Evolutionary conservation across 2,329 filamentous ascomycete species (phyloP).

Genomic region (Beauveria asiatica): DNA sequence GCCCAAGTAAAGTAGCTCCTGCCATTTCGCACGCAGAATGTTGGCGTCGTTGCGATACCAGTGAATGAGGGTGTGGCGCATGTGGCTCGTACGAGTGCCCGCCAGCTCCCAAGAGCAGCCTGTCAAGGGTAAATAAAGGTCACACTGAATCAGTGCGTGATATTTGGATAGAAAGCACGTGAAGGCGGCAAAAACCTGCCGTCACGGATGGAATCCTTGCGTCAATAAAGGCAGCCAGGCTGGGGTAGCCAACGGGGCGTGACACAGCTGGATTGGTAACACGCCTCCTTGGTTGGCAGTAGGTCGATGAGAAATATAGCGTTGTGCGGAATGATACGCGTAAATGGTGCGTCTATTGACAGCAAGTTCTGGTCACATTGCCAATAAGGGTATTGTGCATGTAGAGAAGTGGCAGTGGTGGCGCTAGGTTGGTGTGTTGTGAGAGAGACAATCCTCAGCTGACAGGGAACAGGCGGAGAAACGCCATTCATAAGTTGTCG

Average conservation of each 20-base stretch:
- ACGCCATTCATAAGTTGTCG: neutral
- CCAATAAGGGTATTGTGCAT: neutral
- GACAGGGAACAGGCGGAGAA: neutral
- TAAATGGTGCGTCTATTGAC: neutral
- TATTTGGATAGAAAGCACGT: too few relatives aligned
- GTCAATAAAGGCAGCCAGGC: too few relatives aligned
- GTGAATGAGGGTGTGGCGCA: neutral
- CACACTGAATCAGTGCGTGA: too few relatives aligned
- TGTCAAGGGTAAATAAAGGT: neutral
- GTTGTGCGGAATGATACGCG: neutral
- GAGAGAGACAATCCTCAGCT: neutral
- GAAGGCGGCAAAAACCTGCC: too few relatives aligned
- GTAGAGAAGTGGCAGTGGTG: neutral
- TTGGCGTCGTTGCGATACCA: neutral
- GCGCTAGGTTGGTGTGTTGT: neutral
- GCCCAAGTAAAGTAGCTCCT: neutral
- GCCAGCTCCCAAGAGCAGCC: too few relatives aligned
- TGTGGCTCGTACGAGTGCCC: neutral
- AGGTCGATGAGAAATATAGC: neutral
- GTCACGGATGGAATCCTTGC: too few relatives aligned
- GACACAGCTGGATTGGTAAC: too few relatives aligned
- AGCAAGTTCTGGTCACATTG: neutral
- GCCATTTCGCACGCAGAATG: neutral
- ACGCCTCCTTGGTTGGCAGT: neutral
- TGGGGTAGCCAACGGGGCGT: too few relatives aligned